These are phyloP conservation scores for Discostella pseudostelligera DNA, from an alignment of 108 stramenopile genomes.

Conservation along the genomic window DNA sequence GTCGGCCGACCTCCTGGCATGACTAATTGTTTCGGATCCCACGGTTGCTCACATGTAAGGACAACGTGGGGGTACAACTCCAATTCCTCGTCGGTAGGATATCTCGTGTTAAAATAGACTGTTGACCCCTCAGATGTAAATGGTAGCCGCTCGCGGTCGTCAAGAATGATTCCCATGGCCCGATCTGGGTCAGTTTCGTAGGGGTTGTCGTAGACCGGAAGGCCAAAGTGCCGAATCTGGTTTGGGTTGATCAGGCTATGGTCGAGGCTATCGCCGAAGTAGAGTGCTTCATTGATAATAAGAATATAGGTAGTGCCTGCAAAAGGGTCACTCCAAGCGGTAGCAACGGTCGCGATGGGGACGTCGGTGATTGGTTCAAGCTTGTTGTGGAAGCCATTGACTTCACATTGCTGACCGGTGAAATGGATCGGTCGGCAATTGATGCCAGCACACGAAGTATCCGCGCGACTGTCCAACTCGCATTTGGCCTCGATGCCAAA, in stretches of 20 bases:
- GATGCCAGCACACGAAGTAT: background rate
- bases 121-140: constrained; percentile 9
- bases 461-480: background rate
- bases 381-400: background rate
- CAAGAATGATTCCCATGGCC: background rate
- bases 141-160: background rate
- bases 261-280: background rate
- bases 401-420: background rate
- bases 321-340: background rate
- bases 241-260: constrained; percentile 25
- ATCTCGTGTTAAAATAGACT: constrained; percentile 9
- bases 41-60: background rate
- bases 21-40: background rate
- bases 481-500: too few species aligned
- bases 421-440: background rate
- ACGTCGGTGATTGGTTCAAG: background rate
- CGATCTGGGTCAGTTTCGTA: background rate
- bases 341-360: background rate
- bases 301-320: background rate
- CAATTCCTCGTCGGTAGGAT: constrained; percentile 6
- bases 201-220: constrained; percentile 10
- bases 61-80: background rate
- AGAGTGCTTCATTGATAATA: constrained; percentile 9
- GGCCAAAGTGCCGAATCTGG: constrained; percentile 13
- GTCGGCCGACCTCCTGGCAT: background rate